Conservation (phyloP, 2,329 filamentous ascomycete species). For the Hysterium pulicare region DNA sequence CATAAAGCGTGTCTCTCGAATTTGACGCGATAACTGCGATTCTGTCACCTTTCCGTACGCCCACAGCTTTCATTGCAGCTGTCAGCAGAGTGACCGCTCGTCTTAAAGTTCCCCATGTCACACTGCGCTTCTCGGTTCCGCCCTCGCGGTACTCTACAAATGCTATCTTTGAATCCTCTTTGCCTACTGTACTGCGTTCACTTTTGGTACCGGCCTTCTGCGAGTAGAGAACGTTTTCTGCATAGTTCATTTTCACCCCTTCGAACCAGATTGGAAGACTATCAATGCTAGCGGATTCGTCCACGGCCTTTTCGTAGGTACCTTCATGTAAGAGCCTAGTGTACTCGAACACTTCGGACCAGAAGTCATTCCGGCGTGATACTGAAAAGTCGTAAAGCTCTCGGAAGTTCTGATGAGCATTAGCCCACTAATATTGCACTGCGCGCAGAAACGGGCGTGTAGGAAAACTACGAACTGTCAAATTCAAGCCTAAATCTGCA, state of each 20-base stretch:
- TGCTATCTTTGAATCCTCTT: constrained; percentile 66
- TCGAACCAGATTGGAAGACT: constrained; percentile 69
- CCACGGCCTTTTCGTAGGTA: constrained; percentile 42
- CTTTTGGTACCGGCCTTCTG: constrained; percentile 38
- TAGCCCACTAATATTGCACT: too few species aligned
- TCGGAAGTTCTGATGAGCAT: constrained; percentile 62
- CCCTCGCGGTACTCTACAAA: constrained; percentile 68
- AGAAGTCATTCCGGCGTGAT: constrained; percentile 41
- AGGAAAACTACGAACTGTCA: too few species aligned
- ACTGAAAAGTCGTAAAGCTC: constrained; percentile 67
- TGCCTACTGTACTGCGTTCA: constrained; percentile 51
- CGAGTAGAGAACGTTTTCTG: constrained; percentile 70
- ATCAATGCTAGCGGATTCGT: constrained; percentile 65
- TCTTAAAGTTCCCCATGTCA: constrained; percentile 66
- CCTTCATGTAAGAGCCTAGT: neutral
- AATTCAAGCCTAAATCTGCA: too few species aligned
- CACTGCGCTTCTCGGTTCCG: constrained; percentile 42
- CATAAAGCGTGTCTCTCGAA: too few species aligned
- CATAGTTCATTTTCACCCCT: constrained; percentile 67
- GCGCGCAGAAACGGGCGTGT: too few species aligned
- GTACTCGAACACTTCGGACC: neutral
- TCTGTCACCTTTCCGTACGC: too few species aligned
- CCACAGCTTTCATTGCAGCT: constrained; percentile 62
- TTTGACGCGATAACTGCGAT: too few species aligned
- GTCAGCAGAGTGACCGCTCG: constrained; percentile 54